Base-by-base conservation (phyloP, 768 basidiomycete genomes). In the Termitomyces sp. region DNA sequence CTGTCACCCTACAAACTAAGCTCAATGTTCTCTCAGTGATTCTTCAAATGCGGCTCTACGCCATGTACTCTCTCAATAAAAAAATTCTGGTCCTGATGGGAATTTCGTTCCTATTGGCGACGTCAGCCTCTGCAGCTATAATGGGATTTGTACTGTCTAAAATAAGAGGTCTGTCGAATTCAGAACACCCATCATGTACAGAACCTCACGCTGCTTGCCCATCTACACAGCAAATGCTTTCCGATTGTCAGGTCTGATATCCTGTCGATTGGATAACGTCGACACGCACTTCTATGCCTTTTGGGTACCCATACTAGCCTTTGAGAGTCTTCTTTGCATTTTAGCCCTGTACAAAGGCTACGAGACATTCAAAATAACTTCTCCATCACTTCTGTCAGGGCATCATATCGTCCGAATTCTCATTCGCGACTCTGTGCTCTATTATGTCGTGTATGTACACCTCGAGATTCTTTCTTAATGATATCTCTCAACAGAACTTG, bases 31-130 rank as follows among this genome's bases (percentile, higher is more conserved):
- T 37, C 28, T 10, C 43, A 84, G 83, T 78, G 41, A 83, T 84
- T 58, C 72, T 85, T 15, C 83, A 83, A 68, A 78, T 83, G 68
- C 79, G 84, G 30, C 65, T 86, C n/a, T 84, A 83, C 66, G 84
- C 83, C 1, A 68, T 86, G 59, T 85, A 83, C 64, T 77, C 76
- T 49, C 64, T 81, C 23, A 73, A 81, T 67, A 81, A 78, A 61
- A 76, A 70, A 52, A 64, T 85, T 17, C 73, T 86, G 3, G 67
- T 67, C 3, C 53, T 80, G 19, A 81, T 82, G 78, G 65, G 70
- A 5, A 50, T 62, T 19, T 68, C 68, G 14, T 84, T 80, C 60
- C 52, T 81, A 11, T 49, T 66, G 9, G 69, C 76, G 15, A 67
- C 74, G 4, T 64, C 73, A 1, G 64, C 73, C 0, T 77, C 80